Conservation (phyloP, 2,329 filamentous ascomycete genomes). For the Scytalidium sp. region DNA sequence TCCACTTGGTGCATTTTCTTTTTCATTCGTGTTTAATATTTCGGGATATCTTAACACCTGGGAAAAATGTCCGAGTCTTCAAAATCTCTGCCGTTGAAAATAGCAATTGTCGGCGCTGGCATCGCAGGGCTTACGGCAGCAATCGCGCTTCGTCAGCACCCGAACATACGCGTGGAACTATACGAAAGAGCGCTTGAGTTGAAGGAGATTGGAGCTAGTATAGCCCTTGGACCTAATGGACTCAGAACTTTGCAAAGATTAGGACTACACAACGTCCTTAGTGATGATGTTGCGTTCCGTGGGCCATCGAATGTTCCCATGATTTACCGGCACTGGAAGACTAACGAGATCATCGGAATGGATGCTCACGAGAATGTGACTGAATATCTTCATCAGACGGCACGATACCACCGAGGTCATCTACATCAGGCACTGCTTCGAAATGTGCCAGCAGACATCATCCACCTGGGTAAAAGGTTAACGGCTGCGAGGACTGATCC, state of each 20-base stretch:
- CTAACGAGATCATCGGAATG: constrained; percentile 32
- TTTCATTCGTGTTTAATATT: too few species aligned
- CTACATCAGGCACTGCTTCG: constrained; percentile 30
- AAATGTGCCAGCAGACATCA: constrained; percentile 25
- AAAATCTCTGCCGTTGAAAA: constrained; percentile 3
- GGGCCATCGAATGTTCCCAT: constrained; percentile 28
- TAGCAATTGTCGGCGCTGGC: constrained; percentile 34
- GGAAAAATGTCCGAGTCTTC: not conserved
- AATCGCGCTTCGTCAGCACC: constrained; percentile 28
- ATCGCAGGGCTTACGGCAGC: constrained; percentile 36
- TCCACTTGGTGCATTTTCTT: too few species aligned
- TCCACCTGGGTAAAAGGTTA: constrained; percentile 30
- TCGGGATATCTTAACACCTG: not conserved
- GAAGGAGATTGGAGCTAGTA: constrained; percentile 35
- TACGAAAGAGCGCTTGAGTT: constrained; percentile 33
- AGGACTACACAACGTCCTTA: constrained; percentile 30
- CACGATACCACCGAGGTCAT: constrained; percentile 33
- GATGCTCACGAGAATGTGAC: constrained; percentile 28
- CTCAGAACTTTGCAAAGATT: constrained; percentile 32
- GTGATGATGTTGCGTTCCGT: constrained; percentile 30
- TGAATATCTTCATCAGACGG: constrained; percentile 29
- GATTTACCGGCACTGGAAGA: constrained; percentile 35
- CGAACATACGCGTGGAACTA: constrained; percentile 29
- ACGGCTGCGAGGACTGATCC: constrained; percentile 9
- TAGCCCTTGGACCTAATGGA: constrained; percentile 36